Evolutionary conservation across 768 basidiomycete genomes (phyloP).

Genomic region (Pulveroboletus sp.): DNA sequence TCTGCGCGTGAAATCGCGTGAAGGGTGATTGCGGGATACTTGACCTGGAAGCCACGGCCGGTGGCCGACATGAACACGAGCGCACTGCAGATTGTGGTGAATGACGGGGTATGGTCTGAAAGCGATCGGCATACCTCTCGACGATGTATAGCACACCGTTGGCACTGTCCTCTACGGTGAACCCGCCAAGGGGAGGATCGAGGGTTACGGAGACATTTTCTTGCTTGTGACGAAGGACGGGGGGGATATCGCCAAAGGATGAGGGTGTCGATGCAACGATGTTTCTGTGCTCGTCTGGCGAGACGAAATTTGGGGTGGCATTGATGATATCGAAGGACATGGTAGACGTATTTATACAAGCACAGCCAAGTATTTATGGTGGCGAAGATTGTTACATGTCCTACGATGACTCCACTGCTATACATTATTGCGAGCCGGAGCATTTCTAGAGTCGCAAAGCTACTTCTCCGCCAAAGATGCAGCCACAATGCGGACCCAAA

Average conservation of each 20-base stretch:
- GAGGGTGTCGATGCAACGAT: slow-evolving; percentile 77
- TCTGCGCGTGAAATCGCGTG: slow-evolving; percentile 86
- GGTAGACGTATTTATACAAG: not conserved
- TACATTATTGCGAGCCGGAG: slow-evolving; percentile 54
- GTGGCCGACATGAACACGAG: slow-evolving; percentile 74
- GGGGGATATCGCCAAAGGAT: slow-evolving; percentile 83
- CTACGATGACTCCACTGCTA: no score
- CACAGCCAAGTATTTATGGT: slow-evolving; percentile 20
- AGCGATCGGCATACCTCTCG: slow-evolving; percentile 60
- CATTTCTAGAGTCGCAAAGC: slow-evolving; percentile 55
- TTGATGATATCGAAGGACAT: slow-evolving; percentile 32
- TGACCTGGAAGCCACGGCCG: slow-evolving; percentile 75
- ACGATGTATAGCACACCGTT: slow-evolving; percentile 79
- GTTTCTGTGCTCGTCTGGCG: slow-evolving; percentile 64
- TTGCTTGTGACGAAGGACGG: slow-evolving; percentile 74
- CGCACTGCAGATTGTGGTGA: slow-evolving; percentile 42
- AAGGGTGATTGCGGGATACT: slow-evolving; percentile 87
- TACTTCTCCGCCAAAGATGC: slow-evolving; percentile 52
- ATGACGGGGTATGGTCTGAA: slow-evolving; percentile 4
- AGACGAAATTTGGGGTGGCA: slow-evolving; percentile 43
- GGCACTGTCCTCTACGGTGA: slow-evolving; percentile 47
- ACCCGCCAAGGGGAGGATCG: slow-evolving; percentile 65
- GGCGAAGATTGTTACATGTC: no score
- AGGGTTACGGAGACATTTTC: slow-evolving; percentile 66
- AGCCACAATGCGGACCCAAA: slow-evolving; percentile 24